Base-by-base conservation (phyloP, 2,329 filamentous ascomycete species). In the Zelopaecilomyces penicillatus region DNA sequence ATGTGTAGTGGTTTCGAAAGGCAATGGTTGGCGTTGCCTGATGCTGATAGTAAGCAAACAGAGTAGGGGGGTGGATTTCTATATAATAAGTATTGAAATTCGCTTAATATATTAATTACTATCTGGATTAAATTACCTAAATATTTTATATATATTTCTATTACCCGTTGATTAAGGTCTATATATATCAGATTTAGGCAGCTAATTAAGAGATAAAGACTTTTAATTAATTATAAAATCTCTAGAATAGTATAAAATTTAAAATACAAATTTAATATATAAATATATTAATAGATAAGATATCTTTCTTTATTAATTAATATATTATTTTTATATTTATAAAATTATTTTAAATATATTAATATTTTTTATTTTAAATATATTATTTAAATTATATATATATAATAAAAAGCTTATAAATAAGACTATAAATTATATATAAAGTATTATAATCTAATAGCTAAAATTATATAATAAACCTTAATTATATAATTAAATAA, bases 181-280 rank as follows among this genome's bases (percentile, higher is more conserved):
- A 40, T 30, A 29, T 42, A 42, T 37, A 19, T n/a, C n/a, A n/a
- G n/a, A n/a, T n/a, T n/a, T n/a, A n/a, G n/a, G n/a, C n/a, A n/a
- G n/a, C n/a, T n/a, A n/a, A n/a, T n/a, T n/a, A n/a, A n/a, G n/a
- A n/a, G n/a, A n/a, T n/a, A n/a, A n/a, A n/a, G n/a, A n/a, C n/a
- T n/a, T n/a, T n/a, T 36, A 27, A 46, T 46, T 39, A 11, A 10
- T 8, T 44, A 40, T 44, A 30, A 30, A 39, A 39, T 34, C 30
- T n/a, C n/a, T n/a, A n/a, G n/a, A n/a, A 27, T 30, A 34, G 29
- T 8, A 40, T 30, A 28, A 27, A 40, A 6, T 28, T 40, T 27
- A 7, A 34, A 7, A 8, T 34, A 8, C 8, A 7, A n/a, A 34
- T 34, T 34, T 34, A n/a, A 34, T 8, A 34, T 8, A 34, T 34